Conservation (phyloP, 495 filamentous ascomycete species). For the Pseudotulostoma volvatum region DNA sequence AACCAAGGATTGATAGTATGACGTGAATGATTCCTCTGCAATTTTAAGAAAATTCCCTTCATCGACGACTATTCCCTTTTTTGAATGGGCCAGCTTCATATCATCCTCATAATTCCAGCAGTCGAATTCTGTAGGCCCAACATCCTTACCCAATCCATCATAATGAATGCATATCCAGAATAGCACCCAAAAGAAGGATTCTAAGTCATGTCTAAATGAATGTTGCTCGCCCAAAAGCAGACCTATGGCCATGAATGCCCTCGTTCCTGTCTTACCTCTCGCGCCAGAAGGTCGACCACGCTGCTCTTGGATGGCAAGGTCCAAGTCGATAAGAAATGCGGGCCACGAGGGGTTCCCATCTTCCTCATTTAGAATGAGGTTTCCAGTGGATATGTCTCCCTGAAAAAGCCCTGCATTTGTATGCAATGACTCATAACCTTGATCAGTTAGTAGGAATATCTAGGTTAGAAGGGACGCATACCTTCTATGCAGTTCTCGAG, state of each 20-base stretch:
- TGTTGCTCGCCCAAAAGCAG: slow-evolving; percentile 11
- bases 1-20: too few relatives aligned
- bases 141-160: slow-evolving; percentile 10
- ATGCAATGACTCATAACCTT: slow-evolving; percentile 20
- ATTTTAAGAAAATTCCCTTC: slow-evolving; percentile 18
- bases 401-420: slow-evolving; percentile 11
- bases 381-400: slow-evolving; percentile 23
- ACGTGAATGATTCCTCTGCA: too few relatives aligned
- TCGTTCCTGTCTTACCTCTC: slow-evolving; percentile 17
- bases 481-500: slow-evolving; percentile 20
- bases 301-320: slow-evolving; percentile 16
- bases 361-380: slow-evolving; percentile 21
- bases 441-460: slow-evolving; percentile 7
- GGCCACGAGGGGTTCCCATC: slow-evolving; percentile 14
- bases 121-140: slow-evolving; percentile 9
- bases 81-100: slow-evolving; percentile 13
- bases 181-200: slow-evolving; percentile 40
- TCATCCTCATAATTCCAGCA: slow-evolving; percentile 13
- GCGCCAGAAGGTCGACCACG: slow-evolving; percentile 10
- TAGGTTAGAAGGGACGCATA: not conserved
- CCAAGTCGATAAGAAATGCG: slow-evolving; percentile 18
- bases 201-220: slow-evolving; percentile 21
- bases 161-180: slow-evolving; percentile 34
- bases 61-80: slow-evolving; percentile 15
- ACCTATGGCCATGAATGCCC: slow-evolving; percentile 19